These are phyloP conservation scores for Fusarium liriodendri DNA, from an alignment of 2,329 filamentous ascomycete species.

Conservation along the genomic window DNA sequence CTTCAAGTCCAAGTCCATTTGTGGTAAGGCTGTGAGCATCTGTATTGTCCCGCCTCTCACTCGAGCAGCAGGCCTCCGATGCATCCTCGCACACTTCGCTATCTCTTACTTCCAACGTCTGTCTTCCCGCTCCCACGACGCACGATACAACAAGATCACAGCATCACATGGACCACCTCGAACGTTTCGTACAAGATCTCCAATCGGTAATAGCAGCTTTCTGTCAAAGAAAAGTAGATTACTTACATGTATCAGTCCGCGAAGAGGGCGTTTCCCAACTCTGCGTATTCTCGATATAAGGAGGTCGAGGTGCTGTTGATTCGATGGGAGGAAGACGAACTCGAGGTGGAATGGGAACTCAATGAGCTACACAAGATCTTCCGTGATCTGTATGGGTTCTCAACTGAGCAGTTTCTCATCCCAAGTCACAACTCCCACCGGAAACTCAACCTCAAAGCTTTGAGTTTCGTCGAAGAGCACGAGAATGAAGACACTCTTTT, in stretches of 20 bases:
- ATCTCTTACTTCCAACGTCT: slow-evolving; percentile 37
- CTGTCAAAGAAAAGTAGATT: not conserved
- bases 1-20: slow-evolving; percentile 41
- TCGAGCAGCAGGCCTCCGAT: slow-evolving; percentile 38
- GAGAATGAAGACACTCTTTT: slow-evolving; percentile 43
- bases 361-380: slow-evolving; percentile 37
- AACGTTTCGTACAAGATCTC: slow-evolving; percentile 37
- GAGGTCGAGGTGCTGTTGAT: slow-evolving; percentile 43
- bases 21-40: slow-evolving; percentile 26
- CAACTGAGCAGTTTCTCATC: slow-evolving; percentile 38
- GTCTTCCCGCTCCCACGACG: slow-evolving; percentile 35
- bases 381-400: slow-evolving; percentile 36
- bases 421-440: slow-evolving; percentile 41
- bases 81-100: slow-evolving; percentile 42
- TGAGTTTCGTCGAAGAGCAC: slow-evolving; percentile 42
- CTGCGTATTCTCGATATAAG: slow-evolving; percentile 40
- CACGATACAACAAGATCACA: slow-evolving; percentile 43
- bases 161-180: slow-evolving; percentile 40
- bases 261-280: slow-evolving; percentile 41
- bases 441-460: slow-evolving; percentile 37
- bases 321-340: slow-evolving; percentile 43
- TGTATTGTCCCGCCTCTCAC: slow-evolving; percentile 19
- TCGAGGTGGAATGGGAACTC: slow-evolving; percentile 40
- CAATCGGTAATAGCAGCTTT: slow-evolving; percentile 24
- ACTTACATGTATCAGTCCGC: slow-evolving; percentile 33